These are phyloP conservation scores for Cairneyella variabilis DNA, from an alignment of 495 filamentous ascomycete genomes.

Conservation along the genomic window DNA sequence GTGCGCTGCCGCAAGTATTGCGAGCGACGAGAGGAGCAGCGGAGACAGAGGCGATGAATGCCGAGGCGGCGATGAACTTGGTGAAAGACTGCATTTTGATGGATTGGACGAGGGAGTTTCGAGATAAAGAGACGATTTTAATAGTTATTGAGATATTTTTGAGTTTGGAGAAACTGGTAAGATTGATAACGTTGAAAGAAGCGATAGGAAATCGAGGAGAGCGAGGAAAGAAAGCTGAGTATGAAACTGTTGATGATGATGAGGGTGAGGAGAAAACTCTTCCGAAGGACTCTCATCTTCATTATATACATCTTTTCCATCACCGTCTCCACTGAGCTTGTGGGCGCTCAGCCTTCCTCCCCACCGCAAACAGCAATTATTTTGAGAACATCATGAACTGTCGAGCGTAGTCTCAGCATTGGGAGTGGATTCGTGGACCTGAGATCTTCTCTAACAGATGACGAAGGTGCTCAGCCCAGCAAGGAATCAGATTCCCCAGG, in stretches of 20 bases:
- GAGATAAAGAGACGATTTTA: too few species aligned
- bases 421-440: not conserved
- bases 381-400: not conserved
- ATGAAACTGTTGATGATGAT: conserved; percentile 11
- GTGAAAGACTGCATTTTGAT: conserved; percentile 15
- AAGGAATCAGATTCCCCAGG: not conserved
- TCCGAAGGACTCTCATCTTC: not conserved
- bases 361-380: not conserved
- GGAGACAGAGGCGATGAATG: not conserved
- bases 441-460: not conserved
- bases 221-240: conserved; percentile 1
- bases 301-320: not conserved
- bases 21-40: conserved; percentile 9
- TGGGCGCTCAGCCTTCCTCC: not conserved
- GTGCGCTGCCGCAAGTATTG: conserved; percentile 11
- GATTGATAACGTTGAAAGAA: not conserved
- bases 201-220: conserved; percentile 2
- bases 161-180: not conserved
- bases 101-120: too few species aligned
- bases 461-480: conserved; percentile 3
- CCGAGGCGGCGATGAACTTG: conserved; percentile 4
- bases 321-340: not conserved
- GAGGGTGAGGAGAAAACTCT: conserved; percentile 13
- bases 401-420: not conserved
- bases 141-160: too few species aligned